A percentile compares a stretch with the other conserved stretches of the same genome.
These are phyloP conservation scores for Huntiella omanensis DNA, from an alignment of 2,329 filamentous ascomycete species.

Conservation along the genomic window DNA sequence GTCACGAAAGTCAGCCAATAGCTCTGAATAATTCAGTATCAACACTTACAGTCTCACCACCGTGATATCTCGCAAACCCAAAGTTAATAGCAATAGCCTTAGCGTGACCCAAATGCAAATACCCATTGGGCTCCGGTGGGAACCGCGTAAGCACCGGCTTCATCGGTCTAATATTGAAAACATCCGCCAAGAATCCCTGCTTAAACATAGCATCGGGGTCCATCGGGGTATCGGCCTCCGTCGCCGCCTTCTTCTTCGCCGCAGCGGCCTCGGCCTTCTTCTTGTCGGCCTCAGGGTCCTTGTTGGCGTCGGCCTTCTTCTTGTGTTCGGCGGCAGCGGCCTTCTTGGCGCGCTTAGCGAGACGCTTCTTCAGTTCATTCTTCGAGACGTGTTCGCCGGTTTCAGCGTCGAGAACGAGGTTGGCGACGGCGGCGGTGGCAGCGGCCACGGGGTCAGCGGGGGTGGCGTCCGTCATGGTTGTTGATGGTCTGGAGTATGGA, in stretches of 20 bases:
- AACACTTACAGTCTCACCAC: slow-evolving; percentile 34
- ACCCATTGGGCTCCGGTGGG: slow-evolving; percentile 81
- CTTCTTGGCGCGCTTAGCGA: slow-evolving; percentile 39
- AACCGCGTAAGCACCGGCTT: slow-evolving; percentile 52
- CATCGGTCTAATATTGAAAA: slow-evolving; percentile 48
- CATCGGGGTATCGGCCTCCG: slow-evolving; percentile 17
- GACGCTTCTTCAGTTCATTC: slow-evolving; percentile 42
- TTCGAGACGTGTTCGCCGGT: slow-evolving; percentile 49
- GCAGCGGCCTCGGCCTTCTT: slow-evolving; percentile 30
- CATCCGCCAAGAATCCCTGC: slow-evolving; percentile 54
- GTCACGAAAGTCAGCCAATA: not conserved
- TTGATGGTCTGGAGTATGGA: not conserved
- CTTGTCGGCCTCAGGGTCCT: slow-evolving; percentile 16
- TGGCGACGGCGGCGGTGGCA: slow-evolving; percentile 30
- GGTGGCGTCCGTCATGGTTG: slow-evolving; percentile 4
- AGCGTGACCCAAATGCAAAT: slow-evolving; percentile 79
- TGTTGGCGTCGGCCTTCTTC: slow-evolving; percentile 17
- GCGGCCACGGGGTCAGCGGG: slow-evolving; percentile 19
- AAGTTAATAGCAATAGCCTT: slow-evolving; percentile 97
- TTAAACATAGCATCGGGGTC: slow-evolving; percentile 58
- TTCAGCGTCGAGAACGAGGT: slow-evolving; percentile 42
- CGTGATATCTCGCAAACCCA: slow-evolving; percentile 73
- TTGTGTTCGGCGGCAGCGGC: slow-evolving; percentile 33
- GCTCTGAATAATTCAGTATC: not conserved
- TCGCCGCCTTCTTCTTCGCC: slow-evolving; percentile 11